Percentiles rank a stretch among this genome's conserved stretches.
phyloP scores from a whole-genome alignment of 345 rosid genomes.

The Physaria fendleri region DNA sequence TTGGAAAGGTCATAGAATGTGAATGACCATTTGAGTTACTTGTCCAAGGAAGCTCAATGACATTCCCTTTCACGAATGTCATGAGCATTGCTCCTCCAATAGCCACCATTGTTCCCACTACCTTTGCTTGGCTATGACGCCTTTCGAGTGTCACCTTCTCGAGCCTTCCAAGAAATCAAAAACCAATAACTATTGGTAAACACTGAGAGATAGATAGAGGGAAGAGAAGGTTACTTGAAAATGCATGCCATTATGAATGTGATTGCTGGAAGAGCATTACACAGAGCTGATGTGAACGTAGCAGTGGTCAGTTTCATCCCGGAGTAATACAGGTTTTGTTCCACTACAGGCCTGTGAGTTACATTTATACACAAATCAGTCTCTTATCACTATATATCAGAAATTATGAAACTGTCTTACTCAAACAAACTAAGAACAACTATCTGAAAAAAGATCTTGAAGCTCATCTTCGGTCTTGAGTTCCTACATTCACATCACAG shows the following conservation, averaged over 20 bases:
- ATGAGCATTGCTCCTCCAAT: slow-evolving; percentile 89
- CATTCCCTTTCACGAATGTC: slow-evolving; percentile 59
- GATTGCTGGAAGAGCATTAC: slow-evolving; percentile 66
- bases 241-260: slow-evolving; percentile 62
- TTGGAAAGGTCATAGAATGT: slow-evolving; percentile 7
- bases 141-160: slow-evolving; percentile 56
- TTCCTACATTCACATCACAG: slow-evolving; percentile 43
- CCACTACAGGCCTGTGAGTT: slow-evolving; percentile 31
- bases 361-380: background rate
- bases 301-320: slow-evolving; percentile 75
- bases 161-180: slow-evolving; percentile 36
- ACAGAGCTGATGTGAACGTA: slow-evolving; percentile 58
- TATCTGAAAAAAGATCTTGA: slow-evolving; percentile 52
- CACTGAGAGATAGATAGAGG: background rate
- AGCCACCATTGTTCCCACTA: slow-evolving; percentile 68
- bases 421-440: slow-evolving; percentile 56
- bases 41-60: slow-evolving; percentile 67
- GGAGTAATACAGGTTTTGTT: slow-evolving; percentile 43
- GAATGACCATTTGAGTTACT: slow-evolving; percentile 15
- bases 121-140: slow-evolving; percentile 71
- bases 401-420: slow-evolving; percentile 34
- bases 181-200: too few relatives aligned
- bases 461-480: slow-evolving; percentile 66
- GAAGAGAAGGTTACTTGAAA: slow-evolving; percentile 35
- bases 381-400: background rate